Percentiles rank a stretch among this genome's conserved stretches.
Conservation (phyloP, 306 rosid genomes). For the Ceratonia siliqua region DNA sequence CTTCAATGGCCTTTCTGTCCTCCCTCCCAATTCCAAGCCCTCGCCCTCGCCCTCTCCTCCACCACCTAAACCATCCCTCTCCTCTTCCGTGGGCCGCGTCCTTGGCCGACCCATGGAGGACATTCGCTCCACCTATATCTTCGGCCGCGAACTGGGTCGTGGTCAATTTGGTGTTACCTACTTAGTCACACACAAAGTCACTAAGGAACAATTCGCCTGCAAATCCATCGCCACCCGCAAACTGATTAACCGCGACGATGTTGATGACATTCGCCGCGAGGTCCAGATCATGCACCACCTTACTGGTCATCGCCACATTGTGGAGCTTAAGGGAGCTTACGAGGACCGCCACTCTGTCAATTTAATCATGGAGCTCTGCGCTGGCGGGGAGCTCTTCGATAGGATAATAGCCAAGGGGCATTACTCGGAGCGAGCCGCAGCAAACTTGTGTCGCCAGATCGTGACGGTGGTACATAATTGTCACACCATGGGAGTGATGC, state of each 20-base stretch:
- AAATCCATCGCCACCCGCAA: slow-evolving; percentile 88
- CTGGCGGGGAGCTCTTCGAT: slow-evolving; percentile 94
- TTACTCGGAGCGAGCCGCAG: slow-evolving; percentile 94
- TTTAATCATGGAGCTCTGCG: slow-evolving; percentile 94
- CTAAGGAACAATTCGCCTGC: slow-evolving; percentile 81
- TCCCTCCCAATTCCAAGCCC: slow-evolving; percentile 59
- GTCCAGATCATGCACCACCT: slow-evolving; percentile 99
- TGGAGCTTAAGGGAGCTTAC: slow-evolving; percentile 85
- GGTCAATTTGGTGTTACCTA: slow-evolving; percentile 96
- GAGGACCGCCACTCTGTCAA: slow-evolving; percentile 97
- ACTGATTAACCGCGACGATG: slow-evolving; percentile 68
- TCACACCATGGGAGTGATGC: slow-evolving; percentile 95
- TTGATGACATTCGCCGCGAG: slow-evolving; percentile 87
- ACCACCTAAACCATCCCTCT: background rate
- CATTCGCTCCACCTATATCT: slow-evolving; percentile 64
- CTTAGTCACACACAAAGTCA: slow-evolving; percentile 68
- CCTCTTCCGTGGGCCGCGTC: slow-evolving; percentile 62
- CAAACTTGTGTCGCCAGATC: slow-evolving; percentile 80
- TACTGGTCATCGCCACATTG: slow-evolving; percentile 89
- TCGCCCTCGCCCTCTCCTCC: slow-evolving; percentile 35
- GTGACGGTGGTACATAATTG: slow-evolving; percentile 84
- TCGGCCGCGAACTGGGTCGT: slow-evolving; percentile 96
- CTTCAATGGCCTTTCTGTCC: slow-evolving; percentile 44
- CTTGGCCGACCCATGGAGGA: slow-evolving; percentile 85
- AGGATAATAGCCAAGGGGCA: slow-evolving; percentile 85